Percentiles rank a stretch among this genome's conserved stretches.
Conservation (phyloP, 2,329 filamentous ascomycete species). For the Paecilomyces dactylethromorphus region DNA sequence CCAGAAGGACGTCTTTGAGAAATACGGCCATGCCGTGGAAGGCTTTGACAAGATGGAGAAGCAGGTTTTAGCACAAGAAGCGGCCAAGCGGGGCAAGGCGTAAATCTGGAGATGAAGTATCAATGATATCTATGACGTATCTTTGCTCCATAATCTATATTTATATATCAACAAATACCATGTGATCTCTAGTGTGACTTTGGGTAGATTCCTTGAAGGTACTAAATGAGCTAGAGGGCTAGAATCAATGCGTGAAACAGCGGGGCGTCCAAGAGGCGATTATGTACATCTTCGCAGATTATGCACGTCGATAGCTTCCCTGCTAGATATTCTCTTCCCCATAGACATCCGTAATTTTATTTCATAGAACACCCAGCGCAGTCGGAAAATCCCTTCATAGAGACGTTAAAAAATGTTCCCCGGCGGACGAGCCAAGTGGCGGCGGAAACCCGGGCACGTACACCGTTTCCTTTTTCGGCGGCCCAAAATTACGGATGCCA, state of each 20-base stretch:
- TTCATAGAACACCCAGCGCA: too few relatives aligned
- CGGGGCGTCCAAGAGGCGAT: background rate
- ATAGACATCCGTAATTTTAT: too few relatives aligned
- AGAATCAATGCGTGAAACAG: background rate
- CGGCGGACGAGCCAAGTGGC: background rate
- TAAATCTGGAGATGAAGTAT: background rate
- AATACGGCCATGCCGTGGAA: constrained; percentile 68
- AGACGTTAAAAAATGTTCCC: background rate
- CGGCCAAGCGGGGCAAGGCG: background rate
- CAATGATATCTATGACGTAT: background rate
- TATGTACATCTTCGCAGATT: background rate
- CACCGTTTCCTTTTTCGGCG: constrained; percentile 16
- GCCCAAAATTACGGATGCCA: constrained; percentile 11
- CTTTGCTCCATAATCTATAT: background rate
- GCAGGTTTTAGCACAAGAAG: constrained; percentile 48
- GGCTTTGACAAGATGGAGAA: constrained; percentile 73
- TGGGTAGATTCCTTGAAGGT: background rate
- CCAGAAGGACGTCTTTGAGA: constrained; percentile 63
- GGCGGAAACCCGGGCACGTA: constrained; percentile 7
- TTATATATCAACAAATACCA: background rate
- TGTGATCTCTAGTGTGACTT: background rate
- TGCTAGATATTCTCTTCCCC: background rate
- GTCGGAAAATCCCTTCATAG: too few relatives aligned
- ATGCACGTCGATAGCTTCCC: background rate
- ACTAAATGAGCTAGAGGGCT: background rate